These are phyloP conservation scores for Eucalyptus camaldulensis DNA, from an alignment of 345 rosid species.

Conservation along the genomic window DNA sequence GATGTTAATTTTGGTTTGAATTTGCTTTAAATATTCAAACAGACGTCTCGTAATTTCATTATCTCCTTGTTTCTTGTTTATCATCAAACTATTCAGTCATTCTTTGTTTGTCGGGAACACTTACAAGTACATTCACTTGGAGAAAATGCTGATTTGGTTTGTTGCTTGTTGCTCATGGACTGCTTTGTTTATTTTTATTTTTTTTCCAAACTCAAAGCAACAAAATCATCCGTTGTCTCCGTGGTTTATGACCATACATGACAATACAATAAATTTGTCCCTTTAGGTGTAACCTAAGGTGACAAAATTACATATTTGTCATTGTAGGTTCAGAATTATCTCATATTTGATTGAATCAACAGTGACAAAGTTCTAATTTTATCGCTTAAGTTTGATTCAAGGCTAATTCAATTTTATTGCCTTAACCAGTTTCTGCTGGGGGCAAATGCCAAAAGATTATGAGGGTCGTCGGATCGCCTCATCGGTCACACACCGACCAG, in stretches of 20 bases:
- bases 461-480: background rate
- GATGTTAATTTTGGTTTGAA: background rate
- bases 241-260: background rate
- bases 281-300: background rate
- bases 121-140: background rate
- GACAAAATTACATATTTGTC: background rate
- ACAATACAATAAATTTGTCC: background rate
- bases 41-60: background rate
- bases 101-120: background rate
- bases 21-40: background rate
- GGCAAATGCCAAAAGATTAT: background rate
- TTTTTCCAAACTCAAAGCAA: background rate
- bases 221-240: background rate
- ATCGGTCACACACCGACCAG: background rate
- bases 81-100: background rate
- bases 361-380: background rate
- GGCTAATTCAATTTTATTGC: background rate
- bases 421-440: background rate
- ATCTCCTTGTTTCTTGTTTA: background rate
- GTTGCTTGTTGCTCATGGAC: background rate
- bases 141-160: background rate
- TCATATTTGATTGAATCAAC: background rate
- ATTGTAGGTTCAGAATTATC: rapidly evolving
- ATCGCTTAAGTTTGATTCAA: background rate
- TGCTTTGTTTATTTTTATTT: background rate